Percentiles rank a stretch among this genome's conserved stretches.
Conservation (phyloP, 176 grass and related monocot genomes). For the Guadua angustifolia region DNA sequence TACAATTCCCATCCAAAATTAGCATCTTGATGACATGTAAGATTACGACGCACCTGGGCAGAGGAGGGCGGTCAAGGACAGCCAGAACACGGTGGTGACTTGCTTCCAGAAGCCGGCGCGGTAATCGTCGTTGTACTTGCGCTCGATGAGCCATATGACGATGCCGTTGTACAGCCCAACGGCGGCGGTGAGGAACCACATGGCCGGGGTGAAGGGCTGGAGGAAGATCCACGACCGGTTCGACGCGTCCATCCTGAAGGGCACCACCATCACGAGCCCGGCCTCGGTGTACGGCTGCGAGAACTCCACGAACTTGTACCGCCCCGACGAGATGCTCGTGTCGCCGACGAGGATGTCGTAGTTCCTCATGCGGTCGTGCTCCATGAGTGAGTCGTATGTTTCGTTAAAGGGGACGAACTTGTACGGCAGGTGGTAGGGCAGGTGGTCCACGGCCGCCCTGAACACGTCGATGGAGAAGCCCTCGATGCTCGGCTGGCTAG, state of each 20-base stretch:
- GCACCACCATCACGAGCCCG: not conserved
- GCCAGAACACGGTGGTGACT: constrained; percentile 4
- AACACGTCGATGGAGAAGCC: constrained; percentile 17
- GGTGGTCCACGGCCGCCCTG: not conserved
- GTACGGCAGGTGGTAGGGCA: too few species aligned
- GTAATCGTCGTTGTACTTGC: not conserved
- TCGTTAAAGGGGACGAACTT: not conserved
- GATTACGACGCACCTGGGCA: not conserved
- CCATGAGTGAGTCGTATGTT: constrained; percentile 11
- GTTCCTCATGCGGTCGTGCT: not conserved
- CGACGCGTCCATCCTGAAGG: not conserved
- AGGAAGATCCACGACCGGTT: not conserved
- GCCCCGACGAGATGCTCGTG: not conserved
- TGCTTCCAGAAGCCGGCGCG: not conserved
- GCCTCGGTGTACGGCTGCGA: constrained; percentile 1
- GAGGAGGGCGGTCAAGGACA: not conserved
- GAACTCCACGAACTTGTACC: constrained; percentile 9
- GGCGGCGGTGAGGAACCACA: not conserved
- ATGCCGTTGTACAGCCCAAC: not conserved
- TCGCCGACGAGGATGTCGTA: not conserved
- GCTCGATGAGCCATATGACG: not conserved
- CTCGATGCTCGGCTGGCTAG: not conserved
- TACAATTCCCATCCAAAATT: too few species aligned
- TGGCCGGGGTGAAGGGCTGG: not conserved
- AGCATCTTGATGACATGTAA: too few species aligned